phyloP scores from a whole-genome alignment of 305 asterid species.

The Fraxinus dipetala region DNA sequence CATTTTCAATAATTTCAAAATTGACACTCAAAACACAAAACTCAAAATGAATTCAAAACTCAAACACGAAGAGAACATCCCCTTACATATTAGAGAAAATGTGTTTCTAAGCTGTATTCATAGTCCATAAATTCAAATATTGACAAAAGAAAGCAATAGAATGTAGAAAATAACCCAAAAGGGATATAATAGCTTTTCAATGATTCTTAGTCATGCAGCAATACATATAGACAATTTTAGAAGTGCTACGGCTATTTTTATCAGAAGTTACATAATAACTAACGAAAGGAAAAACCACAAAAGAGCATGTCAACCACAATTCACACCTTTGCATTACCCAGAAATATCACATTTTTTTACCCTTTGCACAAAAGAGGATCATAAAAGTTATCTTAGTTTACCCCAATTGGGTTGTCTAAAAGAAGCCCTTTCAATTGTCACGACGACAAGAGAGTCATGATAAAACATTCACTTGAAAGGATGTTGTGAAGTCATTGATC shows the following conservation, averaged over 20 bases:
- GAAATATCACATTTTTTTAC: neutral
- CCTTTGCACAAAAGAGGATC: neutral
- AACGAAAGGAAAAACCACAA: neutral
- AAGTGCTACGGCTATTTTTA: neutral
- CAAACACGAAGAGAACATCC: no score
- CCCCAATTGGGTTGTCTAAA: neutral
- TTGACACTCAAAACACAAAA: no score
- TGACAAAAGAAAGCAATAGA: neutral
- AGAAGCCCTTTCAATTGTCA: neutral
- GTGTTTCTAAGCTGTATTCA: neutral
- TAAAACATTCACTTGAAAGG: slow-evolving; percentile 4
- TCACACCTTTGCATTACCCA: neutral
- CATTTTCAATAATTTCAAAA: no score
- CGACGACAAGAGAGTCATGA: neutral
- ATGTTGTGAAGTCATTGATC: neutral
- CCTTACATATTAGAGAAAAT: no score
- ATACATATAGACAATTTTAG: neutral
- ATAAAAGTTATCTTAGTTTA: neutral
- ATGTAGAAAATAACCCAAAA: neutral
- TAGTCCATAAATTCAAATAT: neutral
- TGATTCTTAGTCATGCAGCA: neutral
- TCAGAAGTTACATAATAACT: neutral
- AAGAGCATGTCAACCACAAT: neutral
- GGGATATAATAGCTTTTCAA: neutral
- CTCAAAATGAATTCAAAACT: no score